Conservation (phyloP, 495 filamentous ascomycete genomes). For the Penicillium pancosmium region DNA sequence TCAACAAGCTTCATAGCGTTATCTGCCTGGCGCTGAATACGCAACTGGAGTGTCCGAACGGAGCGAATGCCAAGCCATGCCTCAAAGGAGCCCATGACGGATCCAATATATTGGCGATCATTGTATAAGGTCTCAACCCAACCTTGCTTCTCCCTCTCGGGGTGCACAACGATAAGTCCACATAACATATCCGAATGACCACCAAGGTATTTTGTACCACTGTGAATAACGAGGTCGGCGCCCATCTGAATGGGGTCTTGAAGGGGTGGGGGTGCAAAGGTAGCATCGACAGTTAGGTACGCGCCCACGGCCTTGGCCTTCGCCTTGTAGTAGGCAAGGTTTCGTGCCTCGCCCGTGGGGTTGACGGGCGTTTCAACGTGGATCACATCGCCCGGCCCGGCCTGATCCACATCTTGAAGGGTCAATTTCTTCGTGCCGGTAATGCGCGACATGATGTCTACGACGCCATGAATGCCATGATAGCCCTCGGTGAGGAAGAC, state of each 20-base stretch:
- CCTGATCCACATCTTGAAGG: neutral
- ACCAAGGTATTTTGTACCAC: slow-evolving; percentile 90
- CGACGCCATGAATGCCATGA: no score
- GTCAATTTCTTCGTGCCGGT: neutral
- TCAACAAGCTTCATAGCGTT: slow-evolving; percentile 68
- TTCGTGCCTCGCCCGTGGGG: slow-evolving; percentile 75
- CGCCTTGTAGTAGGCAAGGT: slow-evolving; percentile 65
- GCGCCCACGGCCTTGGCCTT: slow-evolving; percentile 71
- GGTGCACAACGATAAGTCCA: slow-evolving; percentile 69
- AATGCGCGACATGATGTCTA: no score
- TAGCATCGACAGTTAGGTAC: slow-evolving; percentile 79
- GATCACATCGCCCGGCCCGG: slow-evolving; percentile 68
- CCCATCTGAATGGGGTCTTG: slow-evolving; percentile 79
- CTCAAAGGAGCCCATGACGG: slow-evolving; percentile 85
- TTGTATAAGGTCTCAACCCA: slow-evolving; percentile 57
- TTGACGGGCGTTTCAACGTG: slow-evolving; percentile 92
- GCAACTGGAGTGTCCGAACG: slow-evolving; percentile 78
- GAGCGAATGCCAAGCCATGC: slow-evolving; percentile 87
- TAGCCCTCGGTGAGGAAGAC: no score
- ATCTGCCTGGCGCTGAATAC: slow-evolving; percentile 70
- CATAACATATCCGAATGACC: slow-evolving; percentile 90
- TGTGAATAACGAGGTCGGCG: slow-evolving; percentile 84
- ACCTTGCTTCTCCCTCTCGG: slow-evolving; percentile 32
- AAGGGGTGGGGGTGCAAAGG: slow-evolving; percentile 85
- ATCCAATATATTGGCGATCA: slow-evolving; percentile 74